These are phyloP conservation scores for Geoglossum cookeanum DNA, from an alignment of 2,329 filamentous ascomycete genomes.

Conservation along the genomic window DNA sequence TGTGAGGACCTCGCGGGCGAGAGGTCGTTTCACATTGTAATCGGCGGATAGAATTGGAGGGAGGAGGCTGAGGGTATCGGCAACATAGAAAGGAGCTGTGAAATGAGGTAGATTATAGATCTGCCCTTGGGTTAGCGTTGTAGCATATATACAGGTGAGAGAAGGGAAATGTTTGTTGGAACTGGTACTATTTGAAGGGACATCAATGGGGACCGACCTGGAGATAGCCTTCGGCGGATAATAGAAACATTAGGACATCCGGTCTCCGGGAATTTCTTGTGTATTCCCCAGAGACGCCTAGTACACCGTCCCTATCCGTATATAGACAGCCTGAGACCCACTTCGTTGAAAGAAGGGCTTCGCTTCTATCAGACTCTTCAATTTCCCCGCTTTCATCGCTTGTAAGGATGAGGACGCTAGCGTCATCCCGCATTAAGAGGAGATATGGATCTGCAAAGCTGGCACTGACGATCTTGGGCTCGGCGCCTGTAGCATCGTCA, in stretches of 20 bases:
- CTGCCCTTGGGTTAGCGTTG: constrained; percentile 23
- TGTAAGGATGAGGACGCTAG: constrained; percentile 57
- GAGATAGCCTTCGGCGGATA: constrained; percentile 50
- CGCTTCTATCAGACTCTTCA: constrained; percentile 55
- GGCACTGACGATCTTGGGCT: constrained; percentile 58
- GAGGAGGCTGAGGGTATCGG: constrained; percentile 59
- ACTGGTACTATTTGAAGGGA: background rate
- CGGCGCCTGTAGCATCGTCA: constrained; percentile 71
- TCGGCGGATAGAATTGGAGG: constrained; percentile 58
- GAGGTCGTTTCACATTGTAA: constrained; percentile 48
- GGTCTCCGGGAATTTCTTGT: constrained; percentile 23
- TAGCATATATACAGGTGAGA: background rate
- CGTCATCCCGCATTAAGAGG: constrained; percentile 66
- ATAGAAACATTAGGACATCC: constrained; percentile 53
- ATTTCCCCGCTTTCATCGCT: constrained; percentile 69
- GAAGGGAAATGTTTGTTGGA: background rate
- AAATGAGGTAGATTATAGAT: constrained; percentile 62
- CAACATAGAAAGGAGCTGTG: constrained; percentile 48
- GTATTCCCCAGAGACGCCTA: constrained; percentile 25
- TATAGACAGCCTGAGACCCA: constrained; percentile 80
- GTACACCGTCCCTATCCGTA: constrained; percentile 39
- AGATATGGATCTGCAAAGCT: constrained; percentile 80
- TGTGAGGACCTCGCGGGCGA: constrained; percentile 50
- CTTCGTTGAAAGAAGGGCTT: constrained; percentile 39
- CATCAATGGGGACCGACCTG: background rate